Conservation (phyloP, 2,329 filamentous ascomycete genomes). For the Penicillium corylophilum region DNA sequence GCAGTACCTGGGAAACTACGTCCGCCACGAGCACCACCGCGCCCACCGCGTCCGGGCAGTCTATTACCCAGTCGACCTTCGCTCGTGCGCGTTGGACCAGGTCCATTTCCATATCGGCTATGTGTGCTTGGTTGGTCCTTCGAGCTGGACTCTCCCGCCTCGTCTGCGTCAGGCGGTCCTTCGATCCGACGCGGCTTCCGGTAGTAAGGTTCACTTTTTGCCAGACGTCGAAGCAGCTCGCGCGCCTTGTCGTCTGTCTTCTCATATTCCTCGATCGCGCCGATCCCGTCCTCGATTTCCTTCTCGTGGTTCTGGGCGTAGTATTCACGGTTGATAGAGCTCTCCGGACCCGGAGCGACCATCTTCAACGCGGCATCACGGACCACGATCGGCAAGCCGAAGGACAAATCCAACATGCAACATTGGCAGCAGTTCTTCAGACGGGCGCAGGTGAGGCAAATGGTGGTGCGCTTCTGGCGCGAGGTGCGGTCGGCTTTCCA, state of each 20-base stretch:
- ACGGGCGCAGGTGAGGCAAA: slow-evolving; percentile 93
- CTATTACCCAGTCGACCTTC: slow-evolving; percentile 48
- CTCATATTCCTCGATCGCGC: slow-evolving; percentile 84
- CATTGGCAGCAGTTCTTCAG: slow-evolving; percentile 99
- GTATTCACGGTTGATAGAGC: slow-evolving; percentile 92
- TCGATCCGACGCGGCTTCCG: slow-evolving; percentile 79
- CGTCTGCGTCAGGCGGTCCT: slow-evolving; percentile 45
- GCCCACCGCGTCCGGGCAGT: slow-evolving; percentile 48
- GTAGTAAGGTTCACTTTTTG: slow-evolving; percentile 93
- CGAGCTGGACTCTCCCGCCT: slow-evolving; percentile 38
- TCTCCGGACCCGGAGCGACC: slow-evolving; percentile 89
- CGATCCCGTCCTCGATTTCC: slow-evolving; percentile 87
- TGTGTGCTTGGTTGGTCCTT: slow-evolving; percentile 43
- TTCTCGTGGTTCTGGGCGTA: slow-evolving; percentile 97
- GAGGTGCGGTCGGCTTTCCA: slow-evolving; percentile 93
- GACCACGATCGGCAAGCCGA: slow-evolving; percentile 90
- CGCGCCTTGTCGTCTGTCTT: slow-evolving; percentile 97
- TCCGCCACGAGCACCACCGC: slow-evolving; percentile 50
- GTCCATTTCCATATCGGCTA: slow-evolving; percentile 46
- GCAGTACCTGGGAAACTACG: slow-evolving; percentile 68
- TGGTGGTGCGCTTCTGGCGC: slow-evolving; percentile 88
- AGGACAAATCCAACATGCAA: slow-evolving; percentile 97
- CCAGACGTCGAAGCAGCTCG: slow-evolving; percentile 78
- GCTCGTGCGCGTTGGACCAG: slow-evolving; percentile 73
- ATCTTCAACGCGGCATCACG: slow-evolving; percentile 96